phyloP scores from a whole-genome alignment of 345 rosid genomes.

The Gossypioides kirkii region DNA sequence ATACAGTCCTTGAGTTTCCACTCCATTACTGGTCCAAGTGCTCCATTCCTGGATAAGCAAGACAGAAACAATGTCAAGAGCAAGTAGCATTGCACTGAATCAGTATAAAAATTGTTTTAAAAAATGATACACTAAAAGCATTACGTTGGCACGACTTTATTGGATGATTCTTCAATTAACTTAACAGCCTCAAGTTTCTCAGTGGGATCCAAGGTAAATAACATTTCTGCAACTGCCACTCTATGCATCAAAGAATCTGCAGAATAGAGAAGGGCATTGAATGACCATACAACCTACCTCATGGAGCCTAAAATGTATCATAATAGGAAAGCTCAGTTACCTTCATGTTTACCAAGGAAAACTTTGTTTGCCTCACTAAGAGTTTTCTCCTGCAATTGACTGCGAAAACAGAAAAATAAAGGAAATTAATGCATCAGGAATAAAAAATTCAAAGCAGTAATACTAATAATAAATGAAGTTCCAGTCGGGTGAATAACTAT shows the following conservation, averaged over 20 bases:
- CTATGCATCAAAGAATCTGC: constrained; percentile 11
- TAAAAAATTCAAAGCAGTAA: background rate
- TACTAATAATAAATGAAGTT: background rate
- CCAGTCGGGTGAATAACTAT: background rate
- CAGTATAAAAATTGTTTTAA: background rate
- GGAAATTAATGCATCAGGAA: constrained; percentile 9
- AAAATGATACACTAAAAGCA: background rate
- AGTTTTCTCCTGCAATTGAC: constrained; percentile 79
- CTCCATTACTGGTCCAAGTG: constrained; percentile 48
- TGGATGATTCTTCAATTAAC: constrained; percentile 11
- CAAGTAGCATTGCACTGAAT: background rate
- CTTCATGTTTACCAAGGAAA: constrained; percentile 74
- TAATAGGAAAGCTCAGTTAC: constrained; percentile 23
- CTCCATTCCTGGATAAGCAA: constrained; percentile 46
- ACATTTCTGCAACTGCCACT: constrained; percentile 14
- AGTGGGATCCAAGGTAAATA: constrained; percentile 1
- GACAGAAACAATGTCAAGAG: constrained; percentile 3
- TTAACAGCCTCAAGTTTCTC: background rate
- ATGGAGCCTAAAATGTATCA: background rate
- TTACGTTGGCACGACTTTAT: constrained; percentile 8
- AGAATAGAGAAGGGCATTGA: background rate
- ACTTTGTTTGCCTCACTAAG: constrained; percentile 69
- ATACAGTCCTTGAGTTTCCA: constrained; percentile 90
- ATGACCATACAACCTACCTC: background rate
- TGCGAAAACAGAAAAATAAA: constrained; percentile 25